Conservation (phyloP, 345 rosid genomes). For the Eucalyptus albens region DNA sequence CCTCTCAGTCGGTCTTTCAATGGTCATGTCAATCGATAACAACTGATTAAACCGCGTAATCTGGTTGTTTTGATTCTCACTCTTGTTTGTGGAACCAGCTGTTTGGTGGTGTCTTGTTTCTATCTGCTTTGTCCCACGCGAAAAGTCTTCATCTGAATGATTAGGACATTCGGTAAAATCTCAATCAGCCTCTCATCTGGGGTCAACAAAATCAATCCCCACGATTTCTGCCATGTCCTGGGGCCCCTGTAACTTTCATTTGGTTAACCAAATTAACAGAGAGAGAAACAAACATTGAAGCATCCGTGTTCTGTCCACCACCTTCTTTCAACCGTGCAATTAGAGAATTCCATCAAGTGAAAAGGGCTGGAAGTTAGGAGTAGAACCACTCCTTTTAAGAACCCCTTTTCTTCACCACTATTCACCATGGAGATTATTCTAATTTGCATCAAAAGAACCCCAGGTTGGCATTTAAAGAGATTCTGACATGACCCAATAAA, state of each 20-base stretch:
- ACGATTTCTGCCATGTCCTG: not conserved
- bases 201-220: constrained; percentile 10
- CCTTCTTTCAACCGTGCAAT: not conserved
- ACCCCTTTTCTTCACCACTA: not conserved
- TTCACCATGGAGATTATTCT: not conserved
- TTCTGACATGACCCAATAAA: constrained; percentile 43
- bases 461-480: constrained; percentile 46
- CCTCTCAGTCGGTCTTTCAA: not conserved
- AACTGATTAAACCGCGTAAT: constrained; percentile 28
- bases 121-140: constrained; percentile 61
- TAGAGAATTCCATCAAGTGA: not conserved
- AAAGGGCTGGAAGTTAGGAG: constrained; percentile 4
- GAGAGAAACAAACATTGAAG: not conserved
- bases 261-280: not conserved
- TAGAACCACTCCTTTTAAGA: constrained; percentile 17
- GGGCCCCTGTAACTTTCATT: not conserved
- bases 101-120: constrained; percentile 35
- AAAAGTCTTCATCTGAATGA: constrained; percentile 37
- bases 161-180: constrained; percentile 16
- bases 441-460: constrained; percentile 28
- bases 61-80: constrained; percentile 24
- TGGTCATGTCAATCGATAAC: not conserved
- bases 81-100: constrained; percentile 40
- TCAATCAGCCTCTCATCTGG: constrained; percentile 1
- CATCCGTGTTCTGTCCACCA: not conserved